phyloP scores from a whole-genome alignment of 2,329 filamentous ascomycete species.

The Clarireedia sp. region DNA sequence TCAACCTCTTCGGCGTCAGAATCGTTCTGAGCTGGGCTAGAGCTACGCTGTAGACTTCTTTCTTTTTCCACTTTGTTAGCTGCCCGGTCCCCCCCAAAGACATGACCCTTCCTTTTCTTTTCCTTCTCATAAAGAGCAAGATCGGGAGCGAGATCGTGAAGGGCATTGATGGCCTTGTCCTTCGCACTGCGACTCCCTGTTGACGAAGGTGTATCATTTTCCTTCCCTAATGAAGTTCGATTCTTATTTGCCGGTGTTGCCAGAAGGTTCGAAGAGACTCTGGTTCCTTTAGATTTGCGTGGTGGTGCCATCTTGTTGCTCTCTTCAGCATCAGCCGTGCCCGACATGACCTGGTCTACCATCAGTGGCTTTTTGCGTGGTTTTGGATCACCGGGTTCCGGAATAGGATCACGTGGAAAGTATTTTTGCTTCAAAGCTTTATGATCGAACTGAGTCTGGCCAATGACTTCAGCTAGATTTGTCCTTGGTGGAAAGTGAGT shows the following conservation, averaged over 20 bases:
- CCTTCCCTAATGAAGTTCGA: conserved; percentile 53
- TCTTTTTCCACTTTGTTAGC: conserved; percentile 50
- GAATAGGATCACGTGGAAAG: conserved; percentile 40
- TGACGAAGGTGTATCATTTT: conserved; percentile 74
- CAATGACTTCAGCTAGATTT: conserved; percentile 87
- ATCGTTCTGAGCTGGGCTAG: conserved; percentile 30
- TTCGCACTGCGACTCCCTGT: conserved; percentile 82
- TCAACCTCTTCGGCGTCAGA: conserved; percentile 35
- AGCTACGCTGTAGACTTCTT: conserved; percentile 28
- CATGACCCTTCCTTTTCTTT: conserved; percentile 60
- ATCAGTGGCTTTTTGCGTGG: conserved; percentile 39
- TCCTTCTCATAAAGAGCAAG: conserved; percentile 91
- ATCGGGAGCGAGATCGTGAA: conserved; percentile 74
- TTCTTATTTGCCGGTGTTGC: conserved; percentile 48
- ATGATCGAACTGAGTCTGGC: conserved; percentile 74
- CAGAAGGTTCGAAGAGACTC: conserved; percentile 1
- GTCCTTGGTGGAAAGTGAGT: conserved; percentile 81
- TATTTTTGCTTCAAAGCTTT: conserved; percentile 55
- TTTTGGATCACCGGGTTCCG: conserved; percentile 36
- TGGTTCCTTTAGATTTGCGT: conserved; percentile 10
- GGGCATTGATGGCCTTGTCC: conserved; percentile 65
- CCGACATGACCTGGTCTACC: conserved; percentile 32
- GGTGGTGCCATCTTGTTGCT: conserved; percentile 17
- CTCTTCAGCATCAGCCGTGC: conserved; percentile 5
- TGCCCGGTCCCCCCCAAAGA: conserved; percentile 57